phyloP scores from a whole-genome alignment of 192 early-diverging fungal species.

The Piromyces finnis region DNA sequence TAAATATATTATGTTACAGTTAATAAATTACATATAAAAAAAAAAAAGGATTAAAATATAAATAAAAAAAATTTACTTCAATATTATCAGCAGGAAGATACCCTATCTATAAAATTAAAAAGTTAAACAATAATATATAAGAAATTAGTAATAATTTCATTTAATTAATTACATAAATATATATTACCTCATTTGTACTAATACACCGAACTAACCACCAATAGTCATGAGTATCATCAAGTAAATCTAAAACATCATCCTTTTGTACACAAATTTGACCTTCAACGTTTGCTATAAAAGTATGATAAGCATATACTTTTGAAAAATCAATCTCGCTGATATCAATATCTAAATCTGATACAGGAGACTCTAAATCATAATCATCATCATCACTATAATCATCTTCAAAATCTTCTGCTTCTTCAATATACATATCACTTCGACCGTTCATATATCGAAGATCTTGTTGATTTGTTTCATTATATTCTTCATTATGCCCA shows the following conservation, averaged over 20 bases:
- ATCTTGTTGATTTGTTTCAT: background rate
- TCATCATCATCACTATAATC: background rate
- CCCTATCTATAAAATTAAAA: conserved; percentile 21
- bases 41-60: too few relatives aligned
- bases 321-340: conserved; percentile 44
- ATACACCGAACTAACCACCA: conserved; percentile 54
- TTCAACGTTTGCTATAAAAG: conserved; percentile 67
- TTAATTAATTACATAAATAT: too few relatives aligned
- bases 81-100: conserved; percentile 83
- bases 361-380: background rate
- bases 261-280: conserved; percentile 66
- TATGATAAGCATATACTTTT: conserved; percentile 68
- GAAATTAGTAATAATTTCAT: too few relatives aligned
- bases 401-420: background rate
- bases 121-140: too few relatives aligned
- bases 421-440: background rate
- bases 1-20: too few relatives aligned
- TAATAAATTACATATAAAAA: too few relatives aligned
- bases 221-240: conserved; percentile 72
- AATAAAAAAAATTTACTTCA: conserved; percentile 34
- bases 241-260: conserved; percentile 54
- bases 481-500: background rate
- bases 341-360: background rate
- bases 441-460: background rate
- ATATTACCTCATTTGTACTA: conserved; percentile 45